A percentile compares a stretch with the other conserved stretches of the same genome.
Conservation (phyloP, 164 flowering plant genomes). For the Nymphaea thermarum region DNA sequence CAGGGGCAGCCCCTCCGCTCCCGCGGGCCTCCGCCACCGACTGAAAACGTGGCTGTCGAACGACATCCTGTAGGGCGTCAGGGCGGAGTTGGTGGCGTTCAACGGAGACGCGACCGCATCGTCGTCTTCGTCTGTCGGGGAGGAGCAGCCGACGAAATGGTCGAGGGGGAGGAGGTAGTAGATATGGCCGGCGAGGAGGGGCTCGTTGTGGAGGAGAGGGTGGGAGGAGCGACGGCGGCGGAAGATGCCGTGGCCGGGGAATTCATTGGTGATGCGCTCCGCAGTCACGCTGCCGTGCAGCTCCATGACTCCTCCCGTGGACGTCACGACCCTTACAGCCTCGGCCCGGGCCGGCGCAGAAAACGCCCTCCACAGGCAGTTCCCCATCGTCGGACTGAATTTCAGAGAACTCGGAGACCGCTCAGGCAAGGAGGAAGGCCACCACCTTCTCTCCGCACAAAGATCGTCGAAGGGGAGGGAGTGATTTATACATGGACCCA, state of each 20-base stretch:
- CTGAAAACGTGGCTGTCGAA: conserved; percentile 18
- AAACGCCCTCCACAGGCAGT: conserved; percentile 26
- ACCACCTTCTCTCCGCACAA: not conserved
- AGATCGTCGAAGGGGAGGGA: not conserved
- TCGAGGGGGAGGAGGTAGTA: conserved; percentile 62
- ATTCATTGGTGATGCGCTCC: conserved; percentile 49
- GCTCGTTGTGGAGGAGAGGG: conserved; percentile 45
- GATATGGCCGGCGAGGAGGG: conserved; percentile 39
- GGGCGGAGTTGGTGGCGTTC: not conserved
- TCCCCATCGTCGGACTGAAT: conserved; percentile 32
- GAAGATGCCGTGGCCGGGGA: conserved; percentile 69
- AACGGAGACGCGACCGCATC: conserved; percentile 6
- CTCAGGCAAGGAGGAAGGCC: not conserved
- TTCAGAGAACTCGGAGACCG: not conserved
- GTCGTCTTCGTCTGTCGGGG: conserved; percentile 18
- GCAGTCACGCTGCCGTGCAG: conserved; percentile 46
- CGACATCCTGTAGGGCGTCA: conserved; percentile 70
- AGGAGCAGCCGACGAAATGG: conserved; percentile 10
- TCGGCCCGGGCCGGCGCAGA: not conserved
- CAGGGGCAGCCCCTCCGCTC: conserved; percentile 19
- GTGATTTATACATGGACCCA: no score
- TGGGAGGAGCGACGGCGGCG: conserved; percentile 42
- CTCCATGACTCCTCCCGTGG: conserved; percentile 84
- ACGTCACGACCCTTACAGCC: conserved; percentile 42
- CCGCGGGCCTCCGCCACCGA: conserved; percentile 27